These are phyloP conservation scores for Epichloe coenophiala DNA, from an alignment of 2,329 filamentous ascomycete species.

Conservation along the genomic window DNA sequence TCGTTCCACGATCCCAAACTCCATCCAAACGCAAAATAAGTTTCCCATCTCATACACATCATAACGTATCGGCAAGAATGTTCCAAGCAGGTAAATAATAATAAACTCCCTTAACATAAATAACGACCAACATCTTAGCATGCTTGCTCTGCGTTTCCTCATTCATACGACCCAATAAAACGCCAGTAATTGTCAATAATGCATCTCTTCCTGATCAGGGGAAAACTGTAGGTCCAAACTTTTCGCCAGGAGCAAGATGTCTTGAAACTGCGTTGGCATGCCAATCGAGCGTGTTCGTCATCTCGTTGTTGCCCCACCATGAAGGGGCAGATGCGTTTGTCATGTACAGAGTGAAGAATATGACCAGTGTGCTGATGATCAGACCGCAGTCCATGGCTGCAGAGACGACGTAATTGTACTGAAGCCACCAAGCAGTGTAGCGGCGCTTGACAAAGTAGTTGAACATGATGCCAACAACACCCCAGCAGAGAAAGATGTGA, in stretches of 20 bases:
- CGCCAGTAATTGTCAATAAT: neutral
- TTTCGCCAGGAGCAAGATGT: conserved; percentile 27
- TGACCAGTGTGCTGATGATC: conserved; percentile 51
- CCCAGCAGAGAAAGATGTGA: conserved; percentile 61
- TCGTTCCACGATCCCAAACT: conserved; percentile 5
- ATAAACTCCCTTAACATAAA: neutral
- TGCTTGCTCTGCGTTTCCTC: neutral
- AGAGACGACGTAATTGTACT: conserved; percentile 65
- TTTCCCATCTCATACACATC: neutral
- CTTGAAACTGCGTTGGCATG: conserved; percentile 28
- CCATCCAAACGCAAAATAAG: conserved; percentile 5
- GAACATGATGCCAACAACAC: conserved; percentile 51
- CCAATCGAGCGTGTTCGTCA: conserved; percentile 33
- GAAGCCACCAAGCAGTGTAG: conserved; percentile 61
- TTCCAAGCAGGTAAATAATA: neutral
- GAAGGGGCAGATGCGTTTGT: conserved; percentile 38
- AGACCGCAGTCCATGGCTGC: conserved; percentile 58
- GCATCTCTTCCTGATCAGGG: conserved; percentile 2
- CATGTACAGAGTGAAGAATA: conserved; percentile 55
- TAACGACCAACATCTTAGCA: neutral
- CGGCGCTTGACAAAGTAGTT: conserved; percentile 53
- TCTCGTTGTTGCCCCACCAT: conserved; percentile 49
- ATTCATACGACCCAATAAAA: neutral
- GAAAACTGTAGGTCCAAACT: conserved; percentile 33
- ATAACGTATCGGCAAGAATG: neutral